A percentile compares a stretch with the other conserved stretches of the same genome.
phyloP scores from a whole-genome alignment of 768 basidiomycete genomes.

The Panaeolus cyanescens region DNA sequence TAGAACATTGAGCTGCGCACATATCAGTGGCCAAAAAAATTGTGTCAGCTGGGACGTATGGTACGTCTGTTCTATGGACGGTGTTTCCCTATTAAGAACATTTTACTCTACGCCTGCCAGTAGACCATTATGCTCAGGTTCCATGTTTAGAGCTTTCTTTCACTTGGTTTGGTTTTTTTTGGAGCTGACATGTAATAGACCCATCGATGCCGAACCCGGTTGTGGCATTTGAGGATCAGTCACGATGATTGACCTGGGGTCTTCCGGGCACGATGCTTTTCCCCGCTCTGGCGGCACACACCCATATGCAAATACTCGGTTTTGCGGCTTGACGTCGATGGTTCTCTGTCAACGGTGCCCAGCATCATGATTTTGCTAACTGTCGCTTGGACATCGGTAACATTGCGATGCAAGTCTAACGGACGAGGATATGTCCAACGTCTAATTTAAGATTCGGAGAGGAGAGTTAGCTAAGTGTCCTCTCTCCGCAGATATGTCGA shows the following conservation, averaged over 20 bases:
- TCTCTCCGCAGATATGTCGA: slow-evolving; percentile 1
- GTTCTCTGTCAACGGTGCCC: neutral
- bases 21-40: neutral
- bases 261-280: neutral
- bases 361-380: neutral
- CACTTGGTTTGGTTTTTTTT: neutral
- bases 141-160: neutral
- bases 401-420: neutral
- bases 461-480: neutral
- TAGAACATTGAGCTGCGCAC: neutral
- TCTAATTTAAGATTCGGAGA: neutral
- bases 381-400: neutral
- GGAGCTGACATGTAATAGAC: slow-evolving; percentile 2
- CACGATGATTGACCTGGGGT: neutral
- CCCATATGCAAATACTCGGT: neutral
- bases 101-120: neutral
- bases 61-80: neutral
- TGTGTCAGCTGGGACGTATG: neutral
- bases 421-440: neutral
- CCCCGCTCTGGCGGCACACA: neutral
- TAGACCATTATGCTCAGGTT: neutral
- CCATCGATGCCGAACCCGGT: neutral
- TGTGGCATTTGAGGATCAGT: neutral
- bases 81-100: neutral
- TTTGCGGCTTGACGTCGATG: slow-evolving; percentile 1